Base-by-base conservation (phyloP, 768 basidiomycete species). In the Trametopsis cervina region DNA sequence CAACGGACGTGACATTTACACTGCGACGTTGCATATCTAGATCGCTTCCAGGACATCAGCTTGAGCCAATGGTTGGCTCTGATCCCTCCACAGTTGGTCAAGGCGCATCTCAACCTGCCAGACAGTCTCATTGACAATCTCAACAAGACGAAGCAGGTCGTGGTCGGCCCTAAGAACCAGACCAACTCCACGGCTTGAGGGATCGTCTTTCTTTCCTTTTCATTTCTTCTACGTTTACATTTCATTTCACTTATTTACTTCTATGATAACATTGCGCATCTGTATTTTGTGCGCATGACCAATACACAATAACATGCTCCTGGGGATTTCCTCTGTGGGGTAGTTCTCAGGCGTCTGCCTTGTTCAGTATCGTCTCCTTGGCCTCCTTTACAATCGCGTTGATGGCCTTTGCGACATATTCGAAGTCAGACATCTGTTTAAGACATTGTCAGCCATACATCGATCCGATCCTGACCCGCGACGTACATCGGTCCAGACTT, bases 31-130 rank as follows among this genome's bases (percentile, higher is more conserved):
- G n/a, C 13, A 20, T 12, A 46, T 42, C 2, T 45, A 74, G 75
- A 70, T 51, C 52, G 66, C 45, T 76, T 73, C 58, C 73, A 81
- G 59, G 80, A 83, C 54, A 66, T 81, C 47, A 77, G 77, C 35
- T 63, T 81, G 20, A 73, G 65, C 44, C 61, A 62, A 55, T 82
- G 81, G 80, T 66, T 83, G n/a, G 78, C 81, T 0, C 60, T 81
- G 27, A 78, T 75, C 0, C 80, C 80, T 4, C 75, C 72, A 2
- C 68, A 67, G 21, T 68, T 84, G 10, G 80, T 84, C 25, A 78
- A 79, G 57, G 78, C 77, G 0, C 77, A 83, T 54, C 72, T 83
- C n/a, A 68, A 68, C 22, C 56, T 84, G 40, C 72, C 74, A 9
- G 74, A 78, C 21, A 73, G 71, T 17, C 67, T 70, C 6, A 73